phyloP scores from a whole-genome alignment of 2,329 filamentous ascomycete species.

The Penicillium sp. region DNA sequence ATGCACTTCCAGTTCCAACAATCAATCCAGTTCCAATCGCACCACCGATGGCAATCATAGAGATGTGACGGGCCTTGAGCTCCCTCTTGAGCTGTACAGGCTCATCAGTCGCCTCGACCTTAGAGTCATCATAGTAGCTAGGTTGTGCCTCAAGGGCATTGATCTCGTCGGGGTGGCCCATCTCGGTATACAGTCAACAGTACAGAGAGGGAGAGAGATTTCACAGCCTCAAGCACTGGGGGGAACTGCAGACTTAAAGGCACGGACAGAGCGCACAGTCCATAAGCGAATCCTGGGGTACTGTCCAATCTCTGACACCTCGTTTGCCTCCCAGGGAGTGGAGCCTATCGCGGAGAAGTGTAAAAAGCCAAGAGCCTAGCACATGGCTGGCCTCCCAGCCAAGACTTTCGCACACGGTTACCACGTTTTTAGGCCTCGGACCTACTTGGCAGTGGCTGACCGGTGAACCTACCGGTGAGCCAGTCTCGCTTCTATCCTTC shows the following conservation, averaged over 20 bases:
- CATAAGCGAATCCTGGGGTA: slow-evolving; percentile 11
- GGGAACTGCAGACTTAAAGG: not conserved
- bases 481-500: not conserved
- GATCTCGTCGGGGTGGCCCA: slow-evolving; percentile 15
- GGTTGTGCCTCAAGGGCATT: slow-evolving; percentile 12
- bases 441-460: not conserved
- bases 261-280: slow-evolving; percentile 1
- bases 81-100: slow-evolving; percentile 7
- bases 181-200: not conserved
- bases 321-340: not conserved
- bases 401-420: not conserved
- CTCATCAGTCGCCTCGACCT: slow-evolving; percentile 7
- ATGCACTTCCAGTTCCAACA: slow-evolving; percentile 34
- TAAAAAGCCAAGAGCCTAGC: not conserved
- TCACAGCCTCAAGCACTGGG: not conserved
- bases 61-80: slow-evolving; percentile 15
- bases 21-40: slow-evolving; percentile 42
- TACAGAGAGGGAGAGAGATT: not conserved
- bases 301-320: slow-evolving; percentile 1
- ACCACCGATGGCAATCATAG: slow-evolving; percentile 41
- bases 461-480: not conserved
- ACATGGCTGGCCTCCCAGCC: not conserved
- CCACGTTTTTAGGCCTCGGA: not conserved
- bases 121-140: slow-evolving; percentile 2
- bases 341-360: slow-evolving; percentile 2